Base-by-base conservation (phyloP, 495 filamentous ascomycete species). In the Gamarada debralockiae region DNA sequence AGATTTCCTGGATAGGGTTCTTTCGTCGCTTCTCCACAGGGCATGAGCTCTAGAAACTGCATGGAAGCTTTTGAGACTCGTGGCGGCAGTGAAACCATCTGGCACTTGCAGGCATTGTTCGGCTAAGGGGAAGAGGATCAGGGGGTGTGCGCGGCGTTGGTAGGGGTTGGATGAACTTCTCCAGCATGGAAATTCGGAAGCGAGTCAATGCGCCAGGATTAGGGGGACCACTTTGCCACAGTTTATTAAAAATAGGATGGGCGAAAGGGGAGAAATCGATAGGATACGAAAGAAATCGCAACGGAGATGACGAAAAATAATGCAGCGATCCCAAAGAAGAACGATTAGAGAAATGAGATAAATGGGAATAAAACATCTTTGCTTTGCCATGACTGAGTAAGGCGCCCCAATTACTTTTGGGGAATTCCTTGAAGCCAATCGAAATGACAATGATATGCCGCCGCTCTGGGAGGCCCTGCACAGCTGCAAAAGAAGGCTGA, bases 1-100 rank as follows among this genome's bases (percentile, higher is more conserved):
- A 15, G 18, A n/a, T 39, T 5, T 29, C 27, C 5, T 5, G 27
- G 27, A 5, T 4, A 10, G 27, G 27, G 27, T 4, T 29, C 5
- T 10, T 29, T 29, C 22, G 22, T 24, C 25, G 15, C 44, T 24
- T 10, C 10, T 31, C 52, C 52, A 42, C 52, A 22, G 31, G 24
- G 42, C 49, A 52, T 52, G 39, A 52, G 27, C 27, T 52, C 25
- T 44, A 22, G 39, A 44, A 52, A 50, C 48, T 50, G 48, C 48
- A 50, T 50, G 25, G 48, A 50, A 50, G 48, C 10, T 40, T 50
- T 3, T 50, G 36, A 50, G 36, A 50, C 48, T 38, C 14, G 46
- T 24, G 25, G 44, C 17, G 9, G 10, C 25, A 33, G 6, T 48
- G 44, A 48, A 48, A 48, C 44, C 25, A 13, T 6, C 36, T 39